Base-by-base conservation (phyloP, 495 filamentous ascomycete species). In the Cercophora sp. region DNA sequence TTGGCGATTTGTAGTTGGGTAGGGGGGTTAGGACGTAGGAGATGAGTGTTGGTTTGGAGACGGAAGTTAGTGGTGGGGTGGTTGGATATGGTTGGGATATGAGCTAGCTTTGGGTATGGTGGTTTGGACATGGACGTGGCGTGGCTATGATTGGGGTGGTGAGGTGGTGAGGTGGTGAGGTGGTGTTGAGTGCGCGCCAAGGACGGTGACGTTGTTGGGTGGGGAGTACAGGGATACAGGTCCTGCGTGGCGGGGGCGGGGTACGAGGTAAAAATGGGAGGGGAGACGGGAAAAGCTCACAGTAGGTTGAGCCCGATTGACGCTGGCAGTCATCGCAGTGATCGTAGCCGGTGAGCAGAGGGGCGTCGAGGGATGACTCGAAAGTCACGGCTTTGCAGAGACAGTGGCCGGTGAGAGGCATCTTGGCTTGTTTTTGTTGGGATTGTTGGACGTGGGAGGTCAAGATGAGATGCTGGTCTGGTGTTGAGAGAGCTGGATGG, bases 241-340 rank as follows among this genome's bases (percentile, higher is more conserved):
- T 37, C 20, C 4, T 16, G n/a, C 10, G 31, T 36, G 10, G n/a
- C 18, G 37, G 6, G 18, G 18, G 18, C n/a, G 39, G 19, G 4
- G 40, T 8, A 11, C 13, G 29, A 32, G 29, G 13, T 32, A 13
- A 32, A 32, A 13, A 13, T 13, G 29, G 29, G 29, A 18, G 20
- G 46, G 36, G 24, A 39, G 26, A 32, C 6, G 13, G 29, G 13
- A 32, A 32, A 6, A 6, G 13, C 72, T 41, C 67, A 86, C 83
- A 86, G 64, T 86, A 86, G 51, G 82, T 84, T 6, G 82, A 85
- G 48, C 83, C 83, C 45, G 71, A 75, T 67, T 86, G 83, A 58
- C 83, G 81, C 64, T 86, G 83, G 74, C 83, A 86, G 65, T 85
- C 83, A 58, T 86, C 83, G 60, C 83, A 86, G 72, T 86, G 83